phyloP scores from a whole-genome alignment of 306 rosid genomes.

The Myrica gale region DNA sequence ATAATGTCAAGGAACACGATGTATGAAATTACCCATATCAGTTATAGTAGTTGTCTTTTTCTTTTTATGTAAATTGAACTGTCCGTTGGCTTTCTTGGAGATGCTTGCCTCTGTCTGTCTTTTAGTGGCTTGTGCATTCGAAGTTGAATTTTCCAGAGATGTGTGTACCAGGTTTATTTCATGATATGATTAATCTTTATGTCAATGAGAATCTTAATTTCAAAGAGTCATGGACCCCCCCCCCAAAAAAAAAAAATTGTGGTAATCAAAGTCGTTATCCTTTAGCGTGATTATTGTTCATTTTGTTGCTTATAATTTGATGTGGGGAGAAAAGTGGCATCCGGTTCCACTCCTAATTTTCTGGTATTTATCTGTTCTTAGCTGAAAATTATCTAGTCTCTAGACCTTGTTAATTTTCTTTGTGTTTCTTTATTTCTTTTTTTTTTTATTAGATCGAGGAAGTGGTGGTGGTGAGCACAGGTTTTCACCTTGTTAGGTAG shows the following conservation, averaged over 20 bases:
- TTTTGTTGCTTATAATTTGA: background rate
- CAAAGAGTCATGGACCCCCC: too few relatives aligned
- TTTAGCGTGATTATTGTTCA: background rate
- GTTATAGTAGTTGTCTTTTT: background rate
- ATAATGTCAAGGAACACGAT: background rate
- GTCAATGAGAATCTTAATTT: too few relatives aligned
- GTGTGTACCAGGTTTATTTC: background rate
- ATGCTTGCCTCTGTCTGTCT: background rate
- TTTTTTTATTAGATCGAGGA: background rate
- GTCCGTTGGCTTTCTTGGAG: background rate
- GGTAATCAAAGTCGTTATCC: too few relatives aligned
- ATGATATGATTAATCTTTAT: background rate
- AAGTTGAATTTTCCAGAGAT: background rate
- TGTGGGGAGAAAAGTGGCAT: background rate
- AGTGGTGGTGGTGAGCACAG: too few relatives aligned
- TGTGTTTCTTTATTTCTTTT: background rate
- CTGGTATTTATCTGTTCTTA: background rate
- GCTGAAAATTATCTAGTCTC: background rate
- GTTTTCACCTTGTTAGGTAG: too few relatives aligned
- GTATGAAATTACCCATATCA: background rate
- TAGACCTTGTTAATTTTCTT: background rate
- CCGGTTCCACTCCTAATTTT: background rate
- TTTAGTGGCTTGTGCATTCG: background rate
- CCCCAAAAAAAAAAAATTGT: too few relatives aligned
- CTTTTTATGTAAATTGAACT: background rate